Conservation (phyloP, 495 filamentous ascomycete species). For the Aspergillus homomorphus region DNA sequence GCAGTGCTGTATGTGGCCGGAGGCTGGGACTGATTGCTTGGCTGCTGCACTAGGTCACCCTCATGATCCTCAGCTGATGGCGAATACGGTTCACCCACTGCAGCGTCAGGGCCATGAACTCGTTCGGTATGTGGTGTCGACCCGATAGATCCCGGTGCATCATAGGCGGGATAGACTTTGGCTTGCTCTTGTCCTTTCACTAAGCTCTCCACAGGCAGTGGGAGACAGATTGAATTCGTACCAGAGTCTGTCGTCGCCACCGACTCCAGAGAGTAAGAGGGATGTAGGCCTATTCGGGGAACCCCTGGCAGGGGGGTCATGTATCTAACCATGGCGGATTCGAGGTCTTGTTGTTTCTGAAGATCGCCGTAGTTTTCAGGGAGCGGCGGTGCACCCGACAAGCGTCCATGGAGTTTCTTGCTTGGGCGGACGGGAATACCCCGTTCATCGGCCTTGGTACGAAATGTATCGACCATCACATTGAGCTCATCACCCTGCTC, state of each 20-base stretch:
- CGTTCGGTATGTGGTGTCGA: slow-evolving; percentile 10
- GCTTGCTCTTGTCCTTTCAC: slow-evolving; percentile 74
- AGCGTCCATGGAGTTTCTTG: slow-evolving; percentile 64
- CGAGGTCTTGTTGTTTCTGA: slow-evolving; percentile 26
- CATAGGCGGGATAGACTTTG: slow-evolving; percentile 67
- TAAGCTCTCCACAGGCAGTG: slow-evolving; percentile 76
- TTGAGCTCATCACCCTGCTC: slow-evolving; percentile 86
- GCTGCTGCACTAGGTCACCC: not conserved
- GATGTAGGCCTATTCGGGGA: slow-evolving; percentile 52
- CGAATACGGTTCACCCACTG: not conserved
- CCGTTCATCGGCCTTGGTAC: slow-evolving; percentile 60
- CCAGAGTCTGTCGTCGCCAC: slow-evolving; percentile 57
- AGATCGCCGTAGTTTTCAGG: slow-evolving; percentile 52
- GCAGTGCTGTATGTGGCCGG: not conserved
- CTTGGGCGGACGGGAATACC: slow-evolving; percentile 67
- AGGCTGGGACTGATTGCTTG: not conserved
- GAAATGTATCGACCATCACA: slow-evolving; percentile 87
- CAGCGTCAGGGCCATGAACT: not conserved
- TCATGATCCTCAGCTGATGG: slow-evolving; percentile 1
- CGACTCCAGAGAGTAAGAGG: slow-evolving; percentile 70
- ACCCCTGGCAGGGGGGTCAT: slow-evolving; percentile 44
- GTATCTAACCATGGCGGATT: slow-evolving; percentile 35
- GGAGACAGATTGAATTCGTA: slow-evolving; percentile 65
- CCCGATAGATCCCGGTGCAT: slow-evolving; percentile 41
- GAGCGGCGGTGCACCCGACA: slow-evolving; percentile 39